phyloP scores from a whole-genome alignment of 208 protist species.

The Trypanosoma theileri region DNA sequence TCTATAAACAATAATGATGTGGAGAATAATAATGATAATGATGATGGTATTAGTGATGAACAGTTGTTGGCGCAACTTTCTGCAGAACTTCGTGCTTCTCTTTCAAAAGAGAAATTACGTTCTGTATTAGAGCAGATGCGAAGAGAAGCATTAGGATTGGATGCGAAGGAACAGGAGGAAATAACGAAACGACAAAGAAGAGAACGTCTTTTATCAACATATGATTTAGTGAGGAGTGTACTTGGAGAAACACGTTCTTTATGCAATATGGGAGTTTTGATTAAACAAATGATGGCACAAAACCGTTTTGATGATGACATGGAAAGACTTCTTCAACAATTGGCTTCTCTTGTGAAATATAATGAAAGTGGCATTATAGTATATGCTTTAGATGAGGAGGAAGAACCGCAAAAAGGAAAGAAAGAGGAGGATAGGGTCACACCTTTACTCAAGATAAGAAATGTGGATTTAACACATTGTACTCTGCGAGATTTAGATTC shows the following conservation, averaged over 20 bases:
- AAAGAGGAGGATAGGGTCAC: not conserved
- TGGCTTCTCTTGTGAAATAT: constrained; percentile 40
- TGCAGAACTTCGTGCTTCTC: constrained; percentile 53
- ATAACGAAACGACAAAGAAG: constrained; percentile 52
- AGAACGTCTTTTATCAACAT: constrained; percentile 68
- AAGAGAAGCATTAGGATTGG: constrained; percentile 41
- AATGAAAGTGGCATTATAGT: constrained; percentile 25
- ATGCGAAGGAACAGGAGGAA: constrained; percentile 40
- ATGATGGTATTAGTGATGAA: constrained; percentile 18
- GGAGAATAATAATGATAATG: not conserved
- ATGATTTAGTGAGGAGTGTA: constrained; percentile 68
- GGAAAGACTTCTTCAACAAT: constrained; percentile 38
- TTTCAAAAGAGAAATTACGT: constrained; percentile 57
- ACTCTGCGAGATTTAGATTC: constrained; percentile 4
- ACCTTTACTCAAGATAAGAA: not conserved
- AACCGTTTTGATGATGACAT: constrained; percentile 59
- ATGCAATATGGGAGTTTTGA: constrained; percentile 37
- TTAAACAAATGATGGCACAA: constrained; percentile 48
- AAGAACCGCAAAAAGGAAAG: not conserved
- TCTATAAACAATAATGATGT: not conserved
- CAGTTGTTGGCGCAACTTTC: constrained; percentile 53
- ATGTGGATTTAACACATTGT: constrained; percentile 8
- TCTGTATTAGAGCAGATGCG: constrained; percentile 68
- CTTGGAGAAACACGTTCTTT: constrained; percentile 40
- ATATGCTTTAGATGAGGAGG: constrained; percentile 6